These are phyloP conservation scores for Penicillium bovifimosum DNA, from an alignment of 495 filamentous ascomycete species.

Conservation along the genomic window DNA sequence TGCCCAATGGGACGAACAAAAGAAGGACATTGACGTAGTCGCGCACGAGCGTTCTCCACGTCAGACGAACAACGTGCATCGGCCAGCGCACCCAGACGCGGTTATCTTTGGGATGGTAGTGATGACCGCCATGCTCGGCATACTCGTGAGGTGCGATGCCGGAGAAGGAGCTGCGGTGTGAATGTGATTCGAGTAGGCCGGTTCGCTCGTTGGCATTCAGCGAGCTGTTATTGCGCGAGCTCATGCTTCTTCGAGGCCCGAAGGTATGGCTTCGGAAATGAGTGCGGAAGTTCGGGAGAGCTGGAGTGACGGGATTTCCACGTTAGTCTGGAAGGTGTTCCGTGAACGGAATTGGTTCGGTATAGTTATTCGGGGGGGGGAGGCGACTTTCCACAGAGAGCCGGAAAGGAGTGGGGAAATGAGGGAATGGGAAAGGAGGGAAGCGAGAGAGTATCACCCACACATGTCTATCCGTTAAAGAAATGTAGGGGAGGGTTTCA, in stretches of 20 bases:
- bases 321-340: background rate
- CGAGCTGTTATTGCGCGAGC: constrained; percentile 25
- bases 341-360: background rate
- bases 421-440: background rate
- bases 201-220: constrained; percentile 29
- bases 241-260: constrained; percentile 33
- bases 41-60: constrained; percentile 51
- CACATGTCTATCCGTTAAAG: constrained; percentile 17
- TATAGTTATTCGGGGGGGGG: background rate
- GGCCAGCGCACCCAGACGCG: constrained; percentile 53
- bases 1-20: constrained; percentile 85
- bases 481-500: constrained; percentile 6
- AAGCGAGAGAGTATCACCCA: constrained; percentile 2
- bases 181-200: constrained; percentile 22
- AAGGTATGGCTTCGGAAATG: constrained; percentile 31
- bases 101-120: constrained; percentile 32
- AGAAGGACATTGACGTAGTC: constrained; percentile 84
- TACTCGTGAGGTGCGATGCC: constrained; percentile 14
- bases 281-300: constrained; percentile 27
- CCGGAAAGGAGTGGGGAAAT: constrained; percentile 3
- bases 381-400: background rate
- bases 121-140: constrained; percentile 7
- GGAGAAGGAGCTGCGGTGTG: constrained; percentile 17
- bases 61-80: constrained; percentile 42
- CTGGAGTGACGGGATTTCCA: constrained; percentile 10